Conservation (phyloP, 208 protist species). For the Crithidia expoeki region DNA sequence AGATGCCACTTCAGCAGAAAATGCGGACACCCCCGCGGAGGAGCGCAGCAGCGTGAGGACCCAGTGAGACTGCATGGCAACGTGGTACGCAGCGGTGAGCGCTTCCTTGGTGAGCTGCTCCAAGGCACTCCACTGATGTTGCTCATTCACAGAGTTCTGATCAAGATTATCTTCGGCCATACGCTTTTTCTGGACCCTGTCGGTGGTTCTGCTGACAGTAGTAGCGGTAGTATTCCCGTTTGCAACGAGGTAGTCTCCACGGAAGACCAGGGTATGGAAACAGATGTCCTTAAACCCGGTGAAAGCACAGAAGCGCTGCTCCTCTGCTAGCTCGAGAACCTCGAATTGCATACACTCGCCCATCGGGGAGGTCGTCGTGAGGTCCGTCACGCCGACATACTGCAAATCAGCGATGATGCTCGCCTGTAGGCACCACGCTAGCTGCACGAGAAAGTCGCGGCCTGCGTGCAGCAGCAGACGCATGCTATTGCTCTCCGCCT, state of each 20-base stretch:
- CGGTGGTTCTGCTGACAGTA: background rate
- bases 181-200: background rate
- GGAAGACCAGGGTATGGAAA: constrained; percentile 33
- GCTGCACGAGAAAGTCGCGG: constrained; percentile 34
- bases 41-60: constrained; percentile 1
- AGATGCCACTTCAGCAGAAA: background rate
- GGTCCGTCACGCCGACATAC: constrained; percentile 56
- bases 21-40: background rate
- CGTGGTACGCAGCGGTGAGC: constrained; percentile 31
- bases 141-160: background rate
- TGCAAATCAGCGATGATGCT: constrained; percentile 65
- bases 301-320: constrained; percentile 30
- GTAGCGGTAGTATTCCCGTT: background rate
- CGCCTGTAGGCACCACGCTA: constrained; percentile 56
- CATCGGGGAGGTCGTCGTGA: constrained; percentile 38
- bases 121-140: constrained; percentile 16
- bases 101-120: constrained; percentile 23
- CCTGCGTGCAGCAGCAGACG: constrained; percentile 68
- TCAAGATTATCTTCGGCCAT: background rate
- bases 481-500: constrained; percentile 40
- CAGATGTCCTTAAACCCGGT: constrained; percentile 19
- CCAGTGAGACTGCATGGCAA: constrained; percentile 28
- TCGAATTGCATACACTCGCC: constrained; percentile 55
- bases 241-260: too few species aligned
- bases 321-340: constrained; percentile 42